Evolutionary conservation across 768 basidiomycete genomes (phyloP), one percentile per base, ranked within the genome.

Genomic region (Lactifluus echinatus): DNA sequence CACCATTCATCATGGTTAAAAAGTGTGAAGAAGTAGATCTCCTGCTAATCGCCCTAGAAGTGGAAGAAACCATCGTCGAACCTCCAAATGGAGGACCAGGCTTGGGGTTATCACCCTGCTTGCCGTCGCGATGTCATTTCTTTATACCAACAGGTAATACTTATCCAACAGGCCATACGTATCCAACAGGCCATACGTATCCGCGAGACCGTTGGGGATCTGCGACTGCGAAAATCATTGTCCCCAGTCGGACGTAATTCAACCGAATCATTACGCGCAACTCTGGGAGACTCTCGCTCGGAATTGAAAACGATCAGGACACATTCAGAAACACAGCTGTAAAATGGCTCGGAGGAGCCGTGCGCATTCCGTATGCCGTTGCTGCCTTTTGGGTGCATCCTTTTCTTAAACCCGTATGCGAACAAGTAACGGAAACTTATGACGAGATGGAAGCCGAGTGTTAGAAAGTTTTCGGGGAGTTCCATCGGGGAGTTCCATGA

Each of bases 391-490:
- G 31, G 5, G 5, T 5, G 17, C 28, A 8, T 34, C 14, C 10
- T 34, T 44, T 10, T 21, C 31, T 39, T 37, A 6, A 17, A 15
- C 3, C 5, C n/a, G 6, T 29, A 39, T 33, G 3, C 12, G 37
- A 42, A 56, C 4, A n/a, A 24, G 81, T 79, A 21, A 82, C 81
- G 14, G 78, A 79, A 61, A 75, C 75, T 1, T 79, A 70, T 64
- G 80, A 82, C 57, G 64, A 70, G 51, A 78, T 79, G 76, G 71
- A n/a, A n/a, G 65, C 0, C 73, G 72, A 0, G 69, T 79, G 80
- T 82, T 62, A 69, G 73, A 3, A 75, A 77, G 15, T 76, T n/a
- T n/a, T n/a, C n/a, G n/a, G n/a, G 74, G 74, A 66, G 71, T 15
- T 68, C 63, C 26, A 76, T 76, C 53, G 60, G 33, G 3, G 66